Percentiles rank a stretch among this genome's conserved stretches.
These are phyloP conservation scores for Rhizophagus clarus DNA, from an alignment of 192 early-diverging fungal species.

Conservation along the genomic window DNA sequence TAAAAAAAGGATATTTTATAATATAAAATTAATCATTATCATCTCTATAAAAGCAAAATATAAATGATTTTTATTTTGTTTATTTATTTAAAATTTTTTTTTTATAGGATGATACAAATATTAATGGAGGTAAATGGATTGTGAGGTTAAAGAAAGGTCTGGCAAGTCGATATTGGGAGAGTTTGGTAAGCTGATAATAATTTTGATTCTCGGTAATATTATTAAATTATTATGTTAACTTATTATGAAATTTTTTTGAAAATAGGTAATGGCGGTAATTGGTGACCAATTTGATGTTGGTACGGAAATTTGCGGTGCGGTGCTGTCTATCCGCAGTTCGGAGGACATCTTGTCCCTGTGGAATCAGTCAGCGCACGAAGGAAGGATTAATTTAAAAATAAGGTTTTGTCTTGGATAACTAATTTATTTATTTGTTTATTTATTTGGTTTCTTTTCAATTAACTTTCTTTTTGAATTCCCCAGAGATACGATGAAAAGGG, in stretches of 20 bases:
- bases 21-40: background rate
- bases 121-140: slow-evolving; percentile 96
- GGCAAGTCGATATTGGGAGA: slow-evolving; percentile 90
- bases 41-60: too few species aligned
- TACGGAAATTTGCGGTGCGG: slow-evolving; percentile 89
- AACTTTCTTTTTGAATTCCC: background rate
- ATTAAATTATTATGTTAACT: background rate
- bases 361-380: slow-evolving; percentile 87
- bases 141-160: slow-evolving; percentile 90
- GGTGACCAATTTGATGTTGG: slow-evolving; percentile 91
- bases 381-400: slow-evolving; percentile 82
- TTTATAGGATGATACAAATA: slow-evolving; percentile 68
- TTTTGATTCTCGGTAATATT: background rate
- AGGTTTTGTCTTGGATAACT: slow-evolving; percentile 44
- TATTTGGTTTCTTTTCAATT: background rate
- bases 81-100: background rate
- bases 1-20: background rate
- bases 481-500: slow-evolving; percentile 86
- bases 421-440: slow-evolving; percentile 2
- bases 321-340: slow-evolving; percentile 87
- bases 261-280: slow-evolving; percentile 78
- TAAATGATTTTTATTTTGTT: background rate
- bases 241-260: background rate
- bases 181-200: slow-evolving; percentile 54
- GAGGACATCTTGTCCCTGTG: slow-evolving; percentile 96